Evolutionary conservation across 176 grass and related monocot species (phyloP).

Genomic region (Dendrocalamus sinicus): DNA sequence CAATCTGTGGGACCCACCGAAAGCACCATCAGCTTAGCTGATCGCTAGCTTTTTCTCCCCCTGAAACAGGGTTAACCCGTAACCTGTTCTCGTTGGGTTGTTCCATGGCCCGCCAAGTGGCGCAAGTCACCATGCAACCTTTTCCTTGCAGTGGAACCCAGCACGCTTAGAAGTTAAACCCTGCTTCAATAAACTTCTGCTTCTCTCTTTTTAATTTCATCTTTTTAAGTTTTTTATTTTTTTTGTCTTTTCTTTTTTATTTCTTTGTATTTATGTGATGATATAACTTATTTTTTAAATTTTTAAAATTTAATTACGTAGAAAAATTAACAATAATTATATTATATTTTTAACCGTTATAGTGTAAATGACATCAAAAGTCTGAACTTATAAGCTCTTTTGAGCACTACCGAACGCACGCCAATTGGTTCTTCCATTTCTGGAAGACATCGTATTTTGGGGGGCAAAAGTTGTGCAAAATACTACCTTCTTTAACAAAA

Average conservation of each 20-base stretch:
- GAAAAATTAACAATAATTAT: too few species aligned
- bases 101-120: not conserved
- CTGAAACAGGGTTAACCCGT: not conserved
- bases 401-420: not conserved
- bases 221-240: too few species aligned
- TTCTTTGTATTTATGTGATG: too few species aligned
- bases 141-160: not conserved
- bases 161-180: not conserved
- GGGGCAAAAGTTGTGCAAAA: not conserved
- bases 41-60: not conserved
- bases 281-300: too few species aligned
- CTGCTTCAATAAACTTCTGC: too few species aligned
- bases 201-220: too few species aligned
- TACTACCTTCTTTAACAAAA: not conserved
- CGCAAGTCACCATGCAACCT: not conserved
- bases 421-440: not conserved
- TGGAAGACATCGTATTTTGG: not conserved
- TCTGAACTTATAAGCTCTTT: too few species aligned
- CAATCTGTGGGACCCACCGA: not conserved
- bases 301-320: too few species aligned
- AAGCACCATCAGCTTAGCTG: not conserved
- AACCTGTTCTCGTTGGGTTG: not conserved
- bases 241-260: too few species aligned
- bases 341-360: rapidly evolving
- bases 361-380: too few species aligned